phyloP scores from a whole-genome alignment of 2,329 filamentous ascomycete genomes.

The Mycosphaerella sp. region DNA sequence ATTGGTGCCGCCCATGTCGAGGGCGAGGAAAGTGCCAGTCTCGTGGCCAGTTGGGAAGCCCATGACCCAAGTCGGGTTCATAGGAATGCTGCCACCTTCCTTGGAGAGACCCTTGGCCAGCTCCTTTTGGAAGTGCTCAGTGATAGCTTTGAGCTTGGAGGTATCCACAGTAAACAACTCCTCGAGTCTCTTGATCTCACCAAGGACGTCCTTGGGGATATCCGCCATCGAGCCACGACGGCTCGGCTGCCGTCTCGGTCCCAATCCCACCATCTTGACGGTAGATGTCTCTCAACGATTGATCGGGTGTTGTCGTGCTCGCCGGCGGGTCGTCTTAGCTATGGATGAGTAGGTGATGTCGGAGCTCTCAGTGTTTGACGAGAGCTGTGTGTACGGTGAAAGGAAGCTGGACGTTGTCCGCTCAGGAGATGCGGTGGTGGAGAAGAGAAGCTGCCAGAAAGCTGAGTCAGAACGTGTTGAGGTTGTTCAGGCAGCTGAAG shows the following conservation, averaged over 20 bases:
- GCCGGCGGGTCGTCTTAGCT: background rate
- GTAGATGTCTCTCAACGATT: constrained; percentile 6
- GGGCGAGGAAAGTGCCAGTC: constrained; percentile 76
- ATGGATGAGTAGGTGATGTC: background rate
- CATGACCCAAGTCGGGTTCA: constrained; percentile 98
- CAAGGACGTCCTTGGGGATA: constrained; percentile 75
- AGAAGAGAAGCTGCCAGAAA: background rate
- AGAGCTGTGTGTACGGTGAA: background rate
- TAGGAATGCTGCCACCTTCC: constrained; percentile 89
- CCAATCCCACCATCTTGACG: constrained; percentile 57
- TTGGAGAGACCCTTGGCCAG: constrained; percentile 82
- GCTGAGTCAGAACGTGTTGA: background rate
- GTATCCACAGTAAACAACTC: constrained; percentile 72
- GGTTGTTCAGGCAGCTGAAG: background rate
- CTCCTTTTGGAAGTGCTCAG: constrained; percentile 81
- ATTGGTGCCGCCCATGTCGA: constrained; percentile 97
- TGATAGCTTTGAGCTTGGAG: constrained; percentile 80
- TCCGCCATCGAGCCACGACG: constrained; percentile 84
- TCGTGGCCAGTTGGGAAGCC: constrained; percentile 80
- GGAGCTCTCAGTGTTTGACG: background rate
- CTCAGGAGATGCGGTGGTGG: constrained; percentile 3
- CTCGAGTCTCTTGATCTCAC: constrained; percentile 78
- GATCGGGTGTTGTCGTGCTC: background rate
- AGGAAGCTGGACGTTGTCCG: background rate
- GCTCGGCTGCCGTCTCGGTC: constrained; percentile 59